Evolutionary conservation across 371 early-diverging fungal genomes (phyloP).

Genomic region (Mortierella sp.): DNA sequence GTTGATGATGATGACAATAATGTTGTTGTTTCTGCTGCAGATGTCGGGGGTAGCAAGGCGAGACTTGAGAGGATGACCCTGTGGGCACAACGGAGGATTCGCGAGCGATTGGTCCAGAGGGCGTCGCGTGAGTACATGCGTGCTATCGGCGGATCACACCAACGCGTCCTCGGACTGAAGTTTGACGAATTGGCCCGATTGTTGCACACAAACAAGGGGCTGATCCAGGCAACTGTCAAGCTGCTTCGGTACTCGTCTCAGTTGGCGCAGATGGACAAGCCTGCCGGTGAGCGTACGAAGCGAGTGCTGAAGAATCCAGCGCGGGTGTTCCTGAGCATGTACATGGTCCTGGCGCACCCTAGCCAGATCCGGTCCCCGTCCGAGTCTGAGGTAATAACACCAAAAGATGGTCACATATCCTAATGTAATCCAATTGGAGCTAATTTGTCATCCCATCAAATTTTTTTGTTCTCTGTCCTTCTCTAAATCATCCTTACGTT

Average conservation of each 20-base stretch:
- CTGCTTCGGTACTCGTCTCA: constrained; percentile 39
- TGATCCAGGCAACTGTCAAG: constrained; percentile 39
- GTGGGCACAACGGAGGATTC: constrained; percentile 28
- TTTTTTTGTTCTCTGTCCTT: not conserved
- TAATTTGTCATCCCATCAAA: constrained; percentile 1
- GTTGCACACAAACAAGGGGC: constrained; percentile 35
- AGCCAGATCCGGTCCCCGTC: constrained; percentile 39
- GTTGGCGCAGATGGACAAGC: constrained; percentile 20
- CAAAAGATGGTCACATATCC: not conserved
- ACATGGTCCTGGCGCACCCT: constrained; percentile 50
- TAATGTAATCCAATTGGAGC: not conserved
- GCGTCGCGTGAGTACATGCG: constrained; percentile 43
- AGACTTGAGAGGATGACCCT: constrained; percentile 22
- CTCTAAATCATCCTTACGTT: not conserved
- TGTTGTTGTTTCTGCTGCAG: not conserved
- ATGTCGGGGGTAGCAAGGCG: not conserved
- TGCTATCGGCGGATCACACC: constrained; percentile 42
- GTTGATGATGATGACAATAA: too few relatives aligned
- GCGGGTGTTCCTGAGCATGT: constrained; percentile 50
- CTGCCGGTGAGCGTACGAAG: not conserved
- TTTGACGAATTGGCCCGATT: constrained; percentile 36
- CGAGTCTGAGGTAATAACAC: constrained; percentile 29
- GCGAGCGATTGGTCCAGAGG: constrained; percentile 22
- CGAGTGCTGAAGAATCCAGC: constrained; percentile 27
- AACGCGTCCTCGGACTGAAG: constrained; percentile 24